Evolutionary conservation across 495 filamentous ascomycete species (phyloP).

Genomic region (Tuber microsphaerosporum): DNA sequence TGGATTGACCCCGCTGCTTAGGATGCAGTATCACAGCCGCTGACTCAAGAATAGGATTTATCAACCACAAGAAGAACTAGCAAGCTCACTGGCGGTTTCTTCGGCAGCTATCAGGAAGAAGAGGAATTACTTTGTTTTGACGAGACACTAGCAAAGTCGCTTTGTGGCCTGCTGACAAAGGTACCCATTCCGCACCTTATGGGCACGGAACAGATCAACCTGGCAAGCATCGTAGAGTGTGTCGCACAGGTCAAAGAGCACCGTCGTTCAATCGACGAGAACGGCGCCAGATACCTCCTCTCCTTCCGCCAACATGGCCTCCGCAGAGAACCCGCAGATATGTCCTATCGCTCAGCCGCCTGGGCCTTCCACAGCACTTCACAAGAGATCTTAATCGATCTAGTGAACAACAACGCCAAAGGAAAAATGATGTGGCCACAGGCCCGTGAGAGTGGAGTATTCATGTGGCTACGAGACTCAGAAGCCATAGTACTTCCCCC

Average conservation of each 20-base stretch:
- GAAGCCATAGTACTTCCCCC: constrained; percentile 46
- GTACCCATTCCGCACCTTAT: constrained; percentile 75
- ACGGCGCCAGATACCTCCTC: constrained; percentile 80
- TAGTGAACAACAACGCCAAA: constrained; percentile 74
- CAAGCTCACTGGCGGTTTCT: constrained; percentile 53
- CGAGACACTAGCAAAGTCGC: constrained; percentile 60
- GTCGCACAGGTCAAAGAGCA: constrained; percentile 82
- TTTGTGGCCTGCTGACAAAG: constrained; percentile 71
- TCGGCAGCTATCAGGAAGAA: constrained; percentile 41
- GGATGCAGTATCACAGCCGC: constrained; percentile 37
- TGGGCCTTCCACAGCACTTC: constrained; percentile 90
- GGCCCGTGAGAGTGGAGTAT: constrained; percentile 79
- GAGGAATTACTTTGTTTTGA: constrained; percentile 51
- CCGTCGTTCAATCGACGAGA: constrained; percentile 83
- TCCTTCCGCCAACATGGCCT: constrained; percentile 83
- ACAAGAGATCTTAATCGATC: constrained; percentile 85
- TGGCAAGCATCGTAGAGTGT: constrained; percentile 83
- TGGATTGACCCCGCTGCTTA: constrained; percentile 33
- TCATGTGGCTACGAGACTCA: constrained; percentile 84
- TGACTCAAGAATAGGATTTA: constrained; percentile 37
- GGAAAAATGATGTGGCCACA: constrained; percentile 73
- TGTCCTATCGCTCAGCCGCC: constrained; percentile 88
- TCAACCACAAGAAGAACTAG: constrained; percentile 48
- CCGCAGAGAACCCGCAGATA: constrained; percentile 53
- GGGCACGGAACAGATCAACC: constrained; percentile 78